Conservation (phyloP, 371 early-diverging fungal species). For the Choanephora cucurbitarum region DNA sequence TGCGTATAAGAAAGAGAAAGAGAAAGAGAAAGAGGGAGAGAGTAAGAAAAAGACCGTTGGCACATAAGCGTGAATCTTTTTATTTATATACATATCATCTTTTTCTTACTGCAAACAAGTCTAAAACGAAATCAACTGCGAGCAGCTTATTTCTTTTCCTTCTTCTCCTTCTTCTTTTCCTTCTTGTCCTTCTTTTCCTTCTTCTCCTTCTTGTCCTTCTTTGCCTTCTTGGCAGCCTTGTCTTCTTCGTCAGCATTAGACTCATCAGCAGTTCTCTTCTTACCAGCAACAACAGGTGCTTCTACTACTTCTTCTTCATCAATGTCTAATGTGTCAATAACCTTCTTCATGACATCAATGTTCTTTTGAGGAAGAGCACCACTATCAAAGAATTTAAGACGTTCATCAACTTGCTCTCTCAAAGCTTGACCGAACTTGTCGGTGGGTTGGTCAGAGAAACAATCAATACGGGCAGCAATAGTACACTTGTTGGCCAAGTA, state of each 20-base stretch:
- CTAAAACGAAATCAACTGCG: not conserved
- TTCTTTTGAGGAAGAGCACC: conserved; percentile 91
- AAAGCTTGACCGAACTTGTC: conserved; percentile 96
- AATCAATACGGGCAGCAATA: conserved; percentile 98
- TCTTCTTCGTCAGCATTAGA: conserved; percentile 34
- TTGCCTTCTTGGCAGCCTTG: conserved; percentile 27
- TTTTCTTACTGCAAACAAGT: conserved; percentile 1
- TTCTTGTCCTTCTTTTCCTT: conserved; percentile 53
- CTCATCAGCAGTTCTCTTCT: conserved; percentile 38
- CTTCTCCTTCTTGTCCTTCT: conserved; percentile 60
- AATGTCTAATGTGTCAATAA: conserved; percentile 69
- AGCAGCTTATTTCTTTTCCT: conserved; percentile 52
- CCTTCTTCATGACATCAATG: conserved; percentile 91
- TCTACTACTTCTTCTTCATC: conserved; percentile 65
- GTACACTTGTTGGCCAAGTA: conserved; percentile 98
- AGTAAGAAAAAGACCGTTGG: conserved; percentile 14
- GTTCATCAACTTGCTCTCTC: conserved; percentile 94
- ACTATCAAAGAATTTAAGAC: conserved; percentile 91
- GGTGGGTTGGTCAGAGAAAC: conserved; percentile 88
- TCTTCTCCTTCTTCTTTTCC: conserved; percentile 57
- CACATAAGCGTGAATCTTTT: conserved; percentile 1
- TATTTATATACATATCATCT: too few relatives aligned
- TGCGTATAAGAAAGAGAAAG: too few relatives aligned
- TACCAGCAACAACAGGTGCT: conserved; percentile 12
- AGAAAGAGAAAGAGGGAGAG: not conserved